phyloP scores from a whole-genome alignment of 2,329 filamentous ascomycete genomes.

The Fusarium subtropicale region DNA sequence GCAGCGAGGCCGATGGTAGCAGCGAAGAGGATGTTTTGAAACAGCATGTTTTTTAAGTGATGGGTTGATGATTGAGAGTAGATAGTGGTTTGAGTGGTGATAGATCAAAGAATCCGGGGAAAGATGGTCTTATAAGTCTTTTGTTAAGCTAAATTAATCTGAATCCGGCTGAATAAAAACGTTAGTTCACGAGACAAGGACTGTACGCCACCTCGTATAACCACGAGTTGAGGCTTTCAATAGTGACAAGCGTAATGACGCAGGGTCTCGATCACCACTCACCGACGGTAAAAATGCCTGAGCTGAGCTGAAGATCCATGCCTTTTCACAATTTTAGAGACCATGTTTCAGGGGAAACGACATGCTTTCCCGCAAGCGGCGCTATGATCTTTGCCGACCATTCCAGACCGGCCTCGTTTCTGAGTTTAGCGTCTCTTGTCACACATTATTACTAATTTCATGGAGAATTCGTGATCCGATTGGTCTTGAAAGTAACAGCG shows the following conservation, averaged over 20 bases:
- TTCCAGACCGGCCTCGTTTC: not conserved
- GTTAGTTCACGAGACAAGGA: not conserved
- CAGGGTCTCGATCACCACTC: not conserved
- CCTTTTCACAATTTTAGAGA: not conserved
- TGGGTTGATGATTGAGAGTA: not conserved
- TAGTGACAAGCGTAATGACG: slow-evolving; percentile 19
- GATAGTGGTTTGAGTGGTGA: not conserved
- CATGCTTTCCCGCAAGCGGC: not conserved
- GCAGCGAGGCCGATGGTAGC: slow-evolving; percentile 35
- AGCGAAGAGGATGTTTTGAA: slow-evolving; percentile 35
- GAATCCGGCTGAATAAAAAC: not conserved
- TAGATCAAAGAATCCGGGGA: not conserved
- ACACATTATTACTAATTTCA: not conserved
- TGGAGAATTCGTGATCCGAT: not conserved
- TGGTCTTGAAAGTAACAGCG: not conserved
- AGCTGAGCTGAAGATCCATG: not conserved
- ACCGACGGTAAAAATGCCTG: not conserved
- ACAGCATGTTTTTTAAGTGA: slow-evolving; percentile 39
- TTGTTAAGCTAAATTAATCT: slow-evolving; percentile 12
- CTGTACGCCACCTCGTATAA: slow-evolving; percentile 37
- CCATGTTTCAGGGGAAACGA: not conserved
- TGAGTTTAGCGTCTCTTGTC: not conserved
- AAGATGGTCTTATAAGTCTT: slow-evolving; percentile 1
- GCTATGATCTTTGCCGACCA: not conserved
- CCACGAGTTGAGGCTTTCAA: not conserved